Evolutionary conservation across 257 asterid species (phyloP).

Genomic region (Coffea canephora): DNA sequence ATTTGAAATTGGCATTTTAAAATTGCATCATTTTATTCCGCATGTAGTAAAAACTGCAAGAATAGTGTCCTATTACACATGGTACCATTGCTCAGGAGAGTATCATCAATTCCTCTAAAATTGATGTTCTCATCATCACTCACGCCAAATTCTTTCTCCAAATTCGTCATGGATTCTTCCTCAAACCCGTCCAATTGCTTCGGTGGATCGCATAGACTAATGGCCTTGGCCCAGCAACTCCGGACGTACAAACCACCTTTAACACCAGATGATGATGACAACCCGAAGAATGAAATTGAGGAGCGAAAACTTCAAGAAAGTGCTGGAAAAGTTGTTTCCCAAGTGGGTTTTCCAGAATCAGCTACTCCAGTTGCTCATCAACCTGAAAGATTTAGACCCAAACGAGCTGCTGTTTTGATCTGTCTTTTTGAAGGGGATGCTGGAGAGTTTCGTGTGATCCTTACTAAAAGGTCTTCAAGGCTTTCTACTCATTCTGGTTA

Average conservation of each 20-base stretch:
- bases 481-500: constrained; percentile 92
- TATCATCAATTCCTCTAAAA: constrained; percentile 26
- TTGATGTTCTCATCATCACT: constrained; percentile 24
- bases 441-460: constrained; percentile 81
- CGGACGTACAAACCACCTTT: constrained; percentile 71
- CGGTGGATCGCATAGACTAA: constrained; percentile 42
- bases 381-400: constrained; percentile 58
- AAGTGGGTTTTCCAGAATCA: constrained; percentile 84
- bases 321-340: constrained; percentile 75
- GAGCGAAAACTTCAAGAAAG: constrained; percentile 61
- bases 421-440: constrained; percentile 82
- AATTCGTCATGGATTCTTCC: constrained; percentile 47
- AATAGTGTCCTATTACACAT: constrained; percentile 22
- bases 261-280: constrained; percentile 33
- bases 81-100: constrained; percentile 50
- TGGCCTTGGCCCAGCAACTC: constrained; percentile 64
- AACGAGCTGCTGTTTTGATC: constrained; percentile 88
- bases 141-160: constrained; percentile 29
- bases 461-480: constrained; percentile 79
- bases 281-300: constrained; percentile 25
- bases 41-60: neutral
- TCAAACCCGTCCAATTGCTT: constrained; percentile 21
- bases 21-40: too few relatives aligned
- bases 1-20: too few relatives aligned
- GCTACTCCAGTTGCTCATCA: constrained; percentile 48